Conservation (phyloP, 495 filamentous ascomycete genomes). For the Hypoxylon trugodes region DNA sequence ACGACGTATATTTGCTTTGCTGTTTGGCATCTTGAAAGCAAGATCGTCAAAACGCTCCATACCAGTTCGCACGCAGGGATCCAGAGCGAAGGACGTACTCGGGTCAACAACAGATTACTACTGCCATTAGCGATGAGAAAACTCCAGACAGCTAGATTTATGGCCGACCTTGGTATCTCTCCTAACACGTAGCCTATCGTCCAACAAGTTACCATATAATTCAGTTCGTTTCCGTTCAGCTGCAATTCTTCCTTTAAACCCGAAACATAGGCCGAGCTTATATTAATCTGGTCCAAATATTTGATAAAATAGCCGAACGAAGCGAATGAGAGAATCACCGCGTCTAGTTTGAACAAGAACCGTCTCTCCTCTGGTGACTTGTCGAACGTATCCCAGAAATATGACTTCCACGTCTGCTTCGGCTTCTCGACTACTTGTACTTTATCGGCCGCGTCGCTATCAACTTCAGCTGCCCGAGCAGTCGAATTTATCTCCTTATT, state of each 20-base stretch:
- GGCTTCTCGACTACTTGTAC: slow-evolving; percentile 28
- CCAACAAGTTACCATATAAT: slow-evolving; percentile 63
- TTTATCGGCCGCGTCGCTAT: slow-evolving; percentile 41
- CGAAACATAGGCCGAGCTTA: slow-evolving; percentile 66
- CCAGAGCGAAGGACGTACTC: slow-evolving; percentile 64
- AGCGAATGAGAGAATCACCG: slow-evolving; percentile 63
- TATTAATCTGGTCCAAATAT: slow-evolving; percentile 65
- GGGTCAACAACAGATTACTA: slow-evolving; percentile 51
- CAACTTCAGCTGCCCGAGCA: slow-evolving; percentile 37
- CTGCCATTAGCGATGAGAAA: slow-evolving; percentile 18
- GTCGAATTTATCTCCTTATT: slow-evolving; percentile 29
- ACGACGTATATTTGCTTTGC: slow-evolving; percentile 63
- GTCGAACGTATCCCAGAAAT: slow-evolving; percentile 69
- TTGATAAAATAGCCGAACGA: slow-evolving; percentile 68
- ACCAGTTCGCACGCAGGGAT: slow-evolving; percentile 65
- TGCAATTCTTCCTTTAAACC: slow-evolving; percentile 68
- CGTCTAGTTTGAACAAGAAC: slow-evolving; percentile 68
- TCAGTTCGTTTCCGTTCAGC: slow-evolving; percentile 64
- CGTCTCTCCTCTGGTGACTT: slow-evolving; percentile 67
- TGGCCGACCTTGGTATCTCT: slow-evolving; percentile 62
- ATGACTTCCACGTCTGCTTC: slow-evolving; percentile 49
- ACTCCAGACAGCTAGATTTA: no score
- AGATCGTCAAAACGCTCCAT: slow-evolving; percentile 64
- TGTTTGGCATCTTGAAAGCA: slow-evolving; percentile 55
- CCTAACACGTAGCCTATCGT: slow-evolving; percentile 71